Conservation (phyloP, 1,284 basidiomycete species). For the Hypsizygus ulmarius region DNA sequence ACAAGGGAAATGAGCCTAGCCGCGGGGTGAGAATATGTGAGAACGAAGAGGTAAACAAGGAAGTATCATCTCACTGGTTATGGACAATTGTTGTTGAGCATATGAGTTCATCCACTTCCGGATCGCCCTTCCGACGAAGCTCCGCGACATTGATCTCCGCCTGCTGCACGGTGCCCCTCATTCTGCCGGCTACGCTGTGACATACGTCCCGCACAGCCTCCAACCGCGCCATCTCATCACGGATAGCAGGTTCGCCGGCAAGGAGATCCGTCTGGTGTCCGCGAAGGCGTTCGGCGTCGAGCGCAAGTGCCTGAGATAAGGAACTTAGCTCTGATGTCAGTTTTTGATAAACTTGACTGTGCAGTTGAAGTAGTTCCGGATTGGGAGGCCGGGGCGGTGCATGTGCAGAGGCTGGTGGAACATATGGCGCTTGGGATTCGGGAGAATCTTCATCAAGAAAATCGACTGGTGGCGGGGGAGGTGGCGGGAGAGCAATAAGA, state of each 20-base stretch:
- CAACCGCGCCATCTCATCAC: slow-evolving; percentile 94
- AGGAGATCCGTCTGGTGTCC: slow-evolving; percentile 83
- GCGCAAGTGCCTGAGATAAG: slow-evolving; percentile 60
- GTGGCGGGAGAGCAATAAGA: slow-evolving; percentile 14
- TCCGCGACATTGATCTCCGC: slow-evolving; percentile 70
- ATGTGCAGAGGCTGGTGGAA: slow-evolving; percentile 26
- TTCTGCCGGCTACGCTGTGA: slow-evolving; percentile 66
- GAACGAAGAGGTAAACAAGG: slow-evolving; percentile 14
- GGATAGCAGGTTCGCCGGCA: slow-evolving; percentile 87
- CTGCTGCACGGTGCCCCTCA: slow-evolving; percentile 59
- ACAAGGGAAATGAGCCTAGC: slow-evolving; percentile 87
- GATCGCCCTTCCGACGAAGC: slow-evolving; percentile 71
- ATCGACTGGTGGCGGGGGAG: slow-evolving; percentile 38
- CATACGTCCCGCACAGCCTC: slow-evolving; percentile 95
- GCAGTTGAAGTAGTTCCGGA: slow-evolving; percentile 84
- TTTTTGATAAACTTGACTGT: slow-evolving; percentile 76
- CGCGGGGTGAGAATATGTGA: slow-evolving; percentile 11
- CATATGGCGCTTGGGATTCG: slow-evolving; percentile 18
- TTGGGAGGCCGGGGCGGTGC: slow-evolving; percentile 85
- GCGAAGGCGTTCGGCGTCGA: slow-evolving; percentile 74
- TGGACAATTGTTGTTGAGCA: slow-evolving; percentile 94
- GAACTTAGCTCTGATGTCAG: slow-evolving; percentile 68
- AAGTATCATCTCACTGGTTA: slow-evolving; percentile 74
- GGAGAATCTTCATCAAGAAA: slow-evolving; percentile 51
- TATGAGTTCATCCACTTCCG: slow-evolving; percentile 89